phyloP scores from a whole-genome alignment of 108 stramenopile species.

The Fragilaria radians region DNA sequence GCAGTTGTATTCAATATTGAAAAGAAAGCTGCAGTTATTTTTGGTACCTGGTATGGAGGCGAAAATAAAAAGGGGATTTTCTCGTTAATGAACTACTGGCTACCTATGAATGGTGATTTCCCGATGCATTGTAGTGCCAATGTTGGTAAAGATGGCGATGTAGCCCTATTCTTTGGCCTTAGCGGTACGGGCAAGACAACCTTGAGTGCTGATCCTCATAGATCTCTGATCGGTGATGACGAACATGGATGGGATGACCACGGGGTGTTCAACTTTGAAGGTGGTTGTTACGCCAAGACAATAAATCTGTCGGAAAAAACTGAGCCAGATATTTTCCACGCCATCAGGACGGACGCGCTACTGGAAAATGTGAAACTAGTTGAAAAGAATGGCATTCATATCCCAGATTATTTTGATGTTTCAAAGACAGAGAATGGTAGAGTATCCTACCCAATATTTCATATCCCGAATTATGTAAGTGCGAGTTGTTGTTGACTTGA shows the following conservation, averaged over 20 bases:
- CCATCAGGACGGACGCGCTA: constrained; percentile 92
- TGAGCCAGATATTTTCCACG: constrained; percentile 96
- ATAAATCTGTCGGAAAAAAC: constrained; percentile 89
- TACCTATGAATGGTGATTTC: constrained; percentile 86
- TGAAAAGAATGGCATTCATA: constrained; percentile 39
- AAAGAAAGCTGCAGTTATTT: constrained; percentile 88
- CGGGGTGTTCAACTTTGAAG: constrained; percentile 98
- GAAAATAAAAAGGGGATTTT: constrained; percentile 99
- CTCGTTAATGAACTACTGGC: constrained; percentile 97
- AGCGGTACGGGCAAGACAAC: constrained; percentile 96
- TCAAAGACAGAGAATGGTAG: constrained; percentile 98
- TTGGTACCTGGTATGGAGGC: constrained; percentile 97
- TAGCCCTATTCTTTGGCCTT: constrained; percentile 94
- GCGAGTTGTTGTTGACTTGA: background rate
- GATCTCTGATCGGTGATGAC: constrained; percentile 93
- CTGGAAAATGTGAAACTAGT: constrained; percentile 88
- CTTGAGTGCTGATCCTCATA: constrained; percentile 90
- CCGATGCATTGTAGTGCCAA: constrained; percentile 99
- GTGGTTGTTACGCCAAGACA: constrained; percentile 99
- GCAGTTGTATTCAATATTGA: constrained; percentile 96
- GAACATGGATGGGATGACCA: constrained; percentile 98
- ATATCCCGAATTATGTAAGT: constrained; percentile 87
- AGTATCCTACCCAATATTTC: constrained; percentile 93
- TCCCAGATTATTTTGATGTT: constrained; percentile 86
- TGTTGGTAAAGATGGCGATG: constrained; percentile 85